Conservation (phyloP, 1,284 basidiomycete species). For the Schizophyllum commune region DNA sequence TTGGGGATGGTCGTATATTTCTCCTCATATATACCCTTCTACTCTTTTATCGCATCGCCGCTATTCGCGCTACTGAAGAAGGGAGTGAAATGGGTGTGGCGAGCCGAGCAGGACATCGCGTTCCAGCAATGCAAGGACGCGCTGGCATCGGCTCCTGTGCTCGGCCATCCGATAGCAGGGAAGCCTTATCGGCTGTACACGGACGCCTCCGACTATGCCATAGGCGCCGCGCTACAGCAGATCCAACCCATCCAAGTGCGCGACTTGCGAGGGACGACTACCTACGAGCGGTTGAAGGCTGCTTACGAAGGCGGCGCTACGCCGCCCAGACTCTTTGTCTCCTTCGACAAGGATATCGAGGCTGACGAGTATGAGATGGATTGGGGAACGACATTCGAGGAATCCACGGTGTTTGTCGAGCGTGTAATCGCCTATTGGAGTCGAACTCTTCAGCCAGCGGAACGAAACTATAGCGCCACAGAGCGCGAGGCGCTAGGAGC, state of each 20-base stretch:
- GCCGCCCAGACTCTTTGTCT: neutral
- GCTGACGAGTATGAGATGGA: neutral
- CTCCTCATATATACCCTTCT: neutral
- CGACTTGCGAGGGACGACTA: slow-evolving; percentile 8
- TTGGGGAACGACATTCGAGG: slow-evolving; percentile 13
- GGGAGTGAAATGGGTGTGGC: slow-evolving; percentile 19
- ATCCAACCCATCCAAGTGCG: slow-evolving; percentile 9
- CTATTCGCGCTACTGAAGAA: slow-evolving; percentile 2
- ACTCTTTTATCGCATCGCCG: slow-evolving; percentile 2
- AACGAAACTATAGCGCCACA: slow-evolving; percentile 1
- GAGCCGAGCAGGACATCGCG: slow-evolving; percentile 12
- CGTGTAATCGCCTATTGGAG: slow-evolving; percentile 25
- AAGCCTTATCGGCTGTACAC: slow-evolving; percentile 26
- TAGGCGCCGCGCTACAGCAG: slow-evolving; percentile 16
- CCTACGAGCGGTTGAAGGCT: slow-evolving; percentile 11
- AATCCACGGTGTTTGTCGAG: slow-evolving; percentile 21
- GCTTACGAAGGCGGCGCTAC: neutral
- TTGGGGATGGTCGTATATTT: slow-evolving; percentile 15
- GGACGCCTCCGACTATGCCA: slow-evolving; percentile 28
- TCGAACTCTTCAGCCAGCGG: slow-evolving; percentile 11
- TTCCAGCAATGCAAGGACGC: slow-evolving; percentile 19
- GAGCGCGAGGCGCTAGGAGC: neutral
- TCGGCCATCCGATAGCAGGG: slow-evolving; percentile 21
- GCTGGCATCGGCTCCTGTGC: slow-evolving; percentile 21
- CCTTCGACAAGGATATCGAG: neutral